Evolutionary conservation across 2,329 filamentous ascomycete species (phyloP).

Genomic region (Magnaporthiopsis poae): DNA sequence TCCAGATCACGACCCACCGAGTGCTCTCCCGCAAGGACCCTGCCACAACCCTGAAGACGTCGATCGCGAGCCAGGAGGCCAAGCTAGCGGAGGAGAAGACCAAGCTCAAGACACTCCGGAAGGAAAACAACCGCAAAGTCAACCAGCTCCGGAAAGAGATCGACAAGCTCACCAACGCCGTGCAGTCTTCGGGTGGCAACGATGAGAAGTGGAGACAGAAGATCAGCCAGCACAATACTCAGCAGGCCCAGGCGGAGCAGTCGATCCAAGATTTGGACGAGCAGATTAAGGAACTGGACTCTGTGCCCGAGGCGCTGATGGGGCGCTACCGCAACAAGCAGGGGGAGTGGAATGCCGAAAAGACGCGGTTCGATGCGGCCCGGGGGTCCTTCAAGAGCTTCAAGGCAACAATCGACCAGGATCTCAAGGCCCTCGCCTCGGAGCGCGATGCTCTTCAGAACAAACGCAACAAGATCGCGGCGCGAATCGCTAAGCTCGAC

Average conservation of each 20-base stretch:
- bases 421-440: constrained; percentile 52
- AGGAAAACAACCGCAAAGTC: constrained; percentile 63
- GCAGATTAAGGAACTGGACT: constrained; percentile 57
- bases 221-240: constrained; percentile 63
- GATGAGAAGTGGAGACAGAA: constrained; percentile 70
- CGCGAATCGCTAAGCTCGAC: constrained; percentile 62
- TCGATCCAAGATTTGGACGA: constrained; percentile 29
- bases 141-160: constrained; percentile 63
- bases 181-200: constrained; percentile 59
- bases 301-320: constrained; percentile 52
- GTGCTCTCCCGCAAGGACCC: constrained; percentile 62
- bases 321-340: constrained; percentile 47
- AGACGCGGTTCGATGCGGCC: constrained; percentile 49
- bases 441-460: constrained; percentile 55
- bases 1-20: constrained; percentile 19
- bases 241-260: constrained; percentile 52
- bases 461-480: constrained; percentile 63
- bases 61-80: constrained; percentile 61
- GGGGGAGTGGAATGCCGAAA: constrained; percentile 43
- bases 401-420: constrained; percentile 53
- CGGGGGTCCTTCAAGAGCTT: constrained; percentile 44
- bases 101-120: constrained; percentile 59
- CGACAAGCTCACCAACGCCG: constrained; percentile 55
- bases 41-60: constrained; percentile 65
- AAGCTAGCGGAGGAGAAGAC: constrained; percentile 61